A percentile compares a stretch with the other conserved stretches of the same genome.
These are phyloP conservation scores for Chaetomium sp. DNA, from an alignment of 2,329 filamentous ascomycete genomes.

Conservation along the genomic window DNA sequence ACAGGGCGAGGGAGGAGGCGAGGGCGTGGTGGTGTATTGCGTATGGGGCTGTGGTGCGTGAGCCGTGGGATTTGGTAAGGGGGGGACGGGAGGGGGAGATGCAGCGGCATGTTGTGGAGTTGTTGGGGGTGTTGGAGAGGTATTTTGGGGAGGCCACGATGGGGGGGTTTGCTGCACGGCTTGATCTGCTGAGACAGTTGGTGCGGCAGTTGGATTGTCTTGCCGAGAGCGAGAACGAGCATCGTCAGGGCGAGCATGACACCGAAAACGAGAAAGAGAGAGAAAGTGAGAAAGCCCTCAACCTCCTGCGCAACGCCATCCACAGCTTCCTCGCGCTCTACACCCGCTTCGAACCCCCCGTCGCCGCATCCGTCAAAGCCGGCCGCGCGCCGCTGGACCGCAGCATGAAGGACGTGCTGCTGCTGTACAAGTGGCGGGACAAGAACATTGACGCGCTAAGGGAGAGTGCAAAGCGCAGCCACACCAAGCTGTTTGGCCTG, in stretches of 20 bases:
- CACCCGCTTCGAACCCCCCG: slow-evolving; percentile 59
- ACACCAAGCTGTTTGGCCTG: slow-evolving; percentile 84
- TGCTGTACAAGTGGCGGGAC: slow-evolving; percentile 95
- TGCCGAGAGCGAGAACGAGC: too few species aligned
- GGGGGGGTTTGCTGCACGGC: slow-evolving; percentile 70
- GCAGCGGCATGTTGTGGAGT: slow-evolving; percentile 52
- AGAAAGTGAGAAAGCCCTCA: slow-evolving; percentile 43
- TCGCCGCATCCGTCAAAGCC: slow-evolving; percentile 57
- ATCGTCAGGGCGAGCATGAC: too few species aligned
- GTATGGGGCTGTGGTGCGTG: slow-evolving; percentile 80
- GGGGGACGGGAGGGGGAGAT: slow-evolving; percentile 50
- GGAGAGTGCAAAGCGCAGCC: slow-evolving; percentile 84
- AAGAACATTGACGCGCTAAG: slow-evolving; percentile 85
- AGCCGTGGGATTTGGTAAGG: slow-evolving; percentile 60
- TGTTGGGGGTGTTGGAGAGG: slow-evolving; percentile 68
- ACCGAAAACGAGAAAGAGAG: too few species aligned
- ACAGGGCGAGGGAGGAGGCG: slow-evolving; percentile 69
- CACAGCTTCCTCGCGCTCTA: slow-evolving; percentile 74
- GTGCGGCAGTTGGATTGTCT: slow-evolving; percentile 36
- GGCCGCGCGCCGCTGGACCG: slow-evolving; percentile 77
- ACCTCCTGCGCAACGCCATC: slow-evolving; percentile 56
- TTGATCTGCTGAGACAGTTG: slow-evolving; percentile 61
- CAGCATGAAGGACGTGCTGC: slow-evolving; percentile 85
- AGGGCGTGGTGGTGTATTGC: slow-evolving; percentile 95
- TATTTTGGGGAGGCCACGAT: slow-evolving; percentile 76